These are phyloP conservation scores for Chernovozyma sophiae-reginae DNA, from an alignment of 1,139 yeast genomes.

Conservation along the genomic window DNA sequence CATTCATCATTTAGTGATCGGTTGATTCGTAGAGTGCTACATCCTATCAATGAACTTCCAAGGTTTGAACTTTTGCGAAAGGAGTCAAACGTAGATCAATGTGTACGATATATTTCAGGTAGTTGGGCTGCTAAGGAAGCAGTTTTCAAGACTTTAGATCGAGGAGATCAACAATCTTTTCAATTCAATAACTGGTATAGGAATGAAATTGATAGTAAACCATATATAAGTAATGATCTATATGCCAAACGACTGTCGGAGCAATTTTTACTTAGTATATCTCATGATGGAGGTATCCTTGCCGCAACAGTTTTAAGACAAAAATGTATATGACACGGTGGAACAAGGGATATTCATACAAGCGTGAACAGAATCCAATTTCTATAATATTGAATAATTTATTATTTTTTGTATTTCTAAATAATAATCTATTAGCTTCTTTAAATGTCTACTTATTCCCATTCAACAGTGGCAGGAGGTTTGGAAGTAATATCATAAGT, in stretches of 20 bases:
- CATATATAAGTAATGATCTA: constrained; percentile 29
- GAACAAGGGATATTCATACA: too few relatives aligned
- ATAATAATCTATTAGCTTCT: too few relatives aligned
- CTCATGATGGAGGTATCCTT: constrained; percentile 62
- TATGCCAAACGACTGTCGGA: constrained; percentile 34
- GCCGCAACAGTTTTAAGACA: constrained; percentile 51
- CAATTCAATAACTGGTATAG: constrained; percentile 63
- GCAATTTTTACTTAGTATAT: constrained; percentile 49
- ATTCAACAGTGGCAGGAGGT: constrained; percentile 99
- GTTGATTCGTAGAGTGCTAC: constrained; percentile 47
- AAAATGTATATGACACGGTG: too few relatives aligned
- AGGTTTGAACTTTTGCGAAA: constrained; percentile 19
- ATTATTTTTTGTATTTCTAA: background rate
- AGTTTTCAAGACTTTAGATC: constrained; percentile 55
- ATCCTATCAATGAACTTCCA: constrained; percentile 45
- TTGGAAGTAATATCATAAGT: constrained; percentile 97
- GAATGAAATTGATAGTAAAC: constrained; percentile 32
- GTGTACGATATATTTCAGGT: constrained; percentile 46
- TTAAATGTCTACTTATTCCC: constrained; percentile 94
- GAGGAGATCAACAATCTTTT: constrained; percentile 46
- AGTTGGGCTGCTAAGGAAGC: constrained; percentile 80
- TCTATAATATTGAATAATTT: background rate
- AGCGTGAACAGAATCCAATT: background rate
- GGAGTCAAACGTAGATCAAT: constrained; percentile 16
- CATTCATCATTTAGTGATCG: constrained; percentile 28